Percentiles rank a stretch among this genome's conserved stretches.
Conservation (phyloP, 352 stramenopile genomes). For the Phytophthora uliginosa region DNA sequence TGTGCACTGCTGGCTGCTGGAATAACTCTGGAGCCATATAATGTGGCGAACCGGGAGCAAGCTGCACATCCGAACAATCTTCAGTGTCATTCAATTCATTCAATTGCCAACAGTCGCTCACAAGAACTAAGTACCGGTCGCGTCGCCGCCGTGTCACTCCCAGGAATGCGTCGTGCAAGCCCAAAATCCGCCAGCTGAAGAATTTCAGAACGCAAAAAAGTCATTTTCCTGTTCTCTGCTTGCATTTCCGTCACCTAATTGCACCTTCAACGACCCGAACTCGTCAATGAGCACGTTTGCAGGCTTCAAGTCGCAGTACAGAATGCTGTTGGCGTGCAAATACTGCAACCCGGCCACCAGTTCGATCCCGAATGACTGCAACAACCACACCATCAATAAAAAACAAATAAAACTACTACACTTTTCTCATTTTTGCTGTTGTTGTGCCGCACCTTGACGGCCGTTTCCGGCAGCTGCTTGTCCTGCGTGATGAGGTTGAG, state of each 20-base stretch:
- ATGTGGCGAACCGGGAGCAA: constrained; percentile 81
- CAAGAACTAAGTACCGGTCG: constrained; percentile 35
- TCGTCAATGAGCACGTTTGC: constrained; percentile 95
- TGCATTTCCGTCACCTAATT: not conserved
- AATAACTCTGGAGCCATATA: constrained; percentile 96
- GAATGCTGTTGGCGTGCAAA: constrained; percentile 87
- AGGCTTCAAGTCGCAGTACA: constrained; percentile 94
- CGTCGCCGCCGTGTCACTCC: constrained; percentile 35
- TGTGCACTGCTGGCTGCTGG: constrained; percentile 82
- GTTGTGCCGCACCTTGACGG: constrained; percentile 64
- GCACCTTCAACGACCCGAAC: constrained; percentile 92
- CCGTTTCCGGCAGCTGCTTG: constrained; percentile 81
- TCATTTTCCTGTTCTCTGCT: not conserved
- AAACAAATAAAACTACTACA: not conserved
- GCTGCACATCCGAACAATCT: constrained; percentile 26
- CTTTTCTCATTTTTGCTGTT: not conserved
- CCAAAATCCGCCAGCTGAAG: constrained; percentile 91
- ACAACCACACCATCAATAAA: not conserved
- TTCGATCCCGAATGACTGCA: constrained; percentile 77
- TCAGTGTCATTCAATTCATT: not conserved
- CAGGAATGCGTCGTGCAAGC: constrained; percentile 86
- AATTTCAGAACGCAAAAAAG: not conserved
- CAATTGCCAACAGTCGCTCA: not conserved
- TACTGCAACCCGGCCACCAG: constrained; percentile 89
- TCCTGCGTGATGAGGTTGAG: constrained; percentile 93